Percentiles rank a stretch among this genome's conserved stretches.
Evolutionary conservation across 257 asterid species (phyloP).

Genomic region (Avicennia marina): DNA sequence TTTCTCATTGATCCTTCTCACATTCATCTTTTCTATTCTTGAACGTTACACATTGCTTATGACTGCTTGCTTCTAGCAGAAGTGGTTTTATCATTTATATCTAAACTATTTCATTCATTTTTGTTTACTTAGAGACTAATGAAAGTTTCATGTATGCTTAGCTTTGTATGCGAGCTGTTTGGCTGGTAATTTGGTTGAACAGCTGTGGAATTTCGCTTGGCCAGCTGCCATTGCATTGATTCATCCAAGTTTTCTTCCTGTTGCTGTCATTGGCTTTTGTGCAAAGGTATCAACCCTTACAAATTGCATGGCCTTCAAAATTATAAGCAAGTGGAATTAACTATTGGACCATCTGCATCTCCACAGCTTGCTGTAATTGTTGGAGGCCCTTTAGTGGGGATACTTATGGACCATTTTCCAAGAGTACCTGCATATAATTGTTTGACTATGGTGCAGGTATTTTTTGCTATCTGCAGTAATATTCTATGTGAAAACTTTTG

Average conservation of each 20-base stretch:
- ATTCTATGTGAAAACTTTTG: slow-evolving; percentile 17
- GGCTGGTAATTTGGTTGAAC: slow-evolving; percentile 95
- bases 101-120: slow-evolving; percentile 4
- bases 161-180: slow-evolving; percentile 90
- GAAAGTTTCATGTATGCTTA: slow-evolving; percentile 18
- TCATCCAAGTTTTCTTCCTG: slow-evolving; percentile 94
- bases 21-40: neutral
- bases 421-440: slow-evolving; percentile 80
- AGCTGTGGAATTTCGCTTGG: slow-evolving; percentile 96
- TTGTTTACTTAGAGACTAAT: slow-evolving; percentile 19
- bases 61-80: neutral
- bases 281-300: slow-evolving; percentile 58
- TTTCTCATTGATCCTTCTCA: slow-evolving; percentile 11
- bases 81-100: slow-evolving; percentile 3
- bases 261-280: slow-evolving; percentile 75
- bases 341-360: slow-evolving; percentile 24
- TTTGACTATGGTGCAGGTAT: slow-evolving; percentile 73
- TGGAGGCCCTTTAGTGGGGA: slow-evolving; percentile 95
- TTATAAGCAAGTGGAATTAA: slow-evolving; percentile 15
- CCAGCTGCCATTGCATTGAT: slow-evolving; percentile 92
- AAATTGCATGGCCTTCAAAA: slow-evolving; percentile 9
- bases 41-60: neutral
- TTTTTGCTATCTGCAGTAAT: neutral
- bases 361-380: slow-evolving; percentile 77
- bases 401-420: slow-evolving; percentile 88